These are phyloP conservation scores for Penicillium coprophilum DNA, from an alignment of 495 filamentous ascomycete species.

Conservation along the genomic window DNA sequence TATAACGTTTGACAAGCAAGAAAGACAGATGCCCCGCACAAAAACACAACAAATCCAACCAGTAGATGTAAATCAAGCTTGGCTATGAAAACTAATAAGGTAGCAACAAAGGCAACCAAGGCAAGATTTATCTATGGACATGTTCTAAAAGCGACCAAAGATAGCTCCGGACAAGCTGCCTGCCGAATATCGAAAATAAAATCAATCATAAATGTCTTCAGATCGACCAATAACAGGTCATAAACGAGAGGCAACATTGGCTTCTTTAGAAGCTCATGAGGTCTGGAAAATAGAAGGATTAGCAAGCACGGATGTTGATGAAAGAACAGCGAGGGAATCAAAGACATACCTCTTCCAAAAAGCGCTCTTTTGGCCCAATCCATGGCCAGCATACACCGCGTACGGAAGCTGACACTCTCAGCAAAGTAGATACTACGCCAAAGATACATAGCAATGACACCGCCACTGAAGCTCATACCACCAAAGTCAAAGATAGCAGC, in stretches of 20 bases:
- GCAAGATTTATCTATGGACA: slow-evolving; percentile 4
- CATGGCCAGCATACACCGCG: slow-evolving; percentile 89
- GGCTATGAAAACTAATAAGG: not conserved
- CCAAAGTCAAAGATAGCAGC: slow-evolving; percentile 88
- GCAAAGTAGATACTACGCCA: slow-evolving; percentile 98
- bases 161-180: not conserved
- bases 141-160: not conserved
- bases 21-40: not conserved
- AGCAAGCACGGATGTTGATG: slow-evolving; percentile 3
- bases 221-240: slow-evolving; percentile 5
- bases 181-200: not conserved
- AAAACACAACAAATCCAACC: not conserved
- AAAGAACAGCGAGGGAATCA: not conserved
- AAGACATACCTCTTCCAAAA: slow-evolving; percentile 86
- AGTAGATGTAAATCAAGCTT: slow-evolving; percentile 1
- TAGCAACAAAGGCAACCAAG: not conserved
- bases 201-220: slow-evolving; percentile 4
- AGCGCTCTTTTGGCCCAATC: slow-evolving; percentile 95
- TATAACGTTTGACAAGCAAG: no score
- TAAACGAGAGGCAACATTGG: not conserved
- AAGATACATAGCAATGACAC: slow-evolving; percentile 90
- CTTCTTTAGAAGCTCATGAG: slow-evolving; percentile 62
- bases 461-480: slow-evolving; percentile 77
- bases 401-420: slow-evolving; percentile 92
- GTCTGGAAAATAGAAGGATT: slow-evolving; percentile 41